Base-by-base conservation (phyloP, 352 stramenopile species). In the Phytophthora pinifolia region DNA sequence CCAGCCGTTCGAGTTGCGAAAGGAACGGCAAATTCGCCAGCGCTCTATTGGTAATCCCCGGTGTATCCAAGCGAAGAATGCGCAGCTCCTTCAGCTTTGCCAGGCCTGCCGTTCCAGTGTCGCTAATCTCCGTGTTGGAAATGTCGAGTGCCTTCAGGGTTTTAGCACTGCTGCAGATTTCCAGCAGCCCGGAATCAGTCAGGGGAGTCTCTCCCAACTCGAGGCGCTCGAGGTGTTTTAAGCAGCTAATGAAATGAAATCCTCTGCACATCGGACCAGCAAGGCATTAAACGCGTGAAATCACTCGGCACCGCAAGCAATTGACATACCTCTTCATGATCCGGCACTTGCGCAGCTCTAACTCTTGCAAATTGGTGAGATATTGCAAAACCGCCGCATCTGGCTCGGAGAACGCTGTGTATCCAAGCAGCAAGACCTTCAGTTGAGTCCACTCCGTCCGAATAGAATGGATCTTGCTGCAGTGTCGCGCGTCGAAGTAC, bases 401-500 rank as follows among this genome's bases (percentile, higher is more conserved):
- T 13, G 78, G 46, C 55, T 93, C 83, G 0, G 65, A 62, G 60
- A 93, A 93, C 1, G 70, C 62, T 3, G 74, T 88, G 43, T 78
- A 70, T 18, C 70, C 68, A 8, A 93, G 65, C 34, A 89, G 50
- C 8, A 93, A 44, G 12, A 88, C 73, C 13, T 67, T 46, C 14
- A 93, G 59, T 22, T 80, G 38, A 0, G 42, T 67, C 83, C 83
- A 93, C 38, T 86, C 70, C 0, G 45, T 62, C 15, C 67, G 68
- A 15, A 91, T 50, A 2, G 69, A 73, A 27, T 71, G 74, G 15
- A 93, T 57, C 29, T 72, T 67, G 50, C 74, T 65, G 36, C 83
- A 93, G 44, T 89, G 76, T 9, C 83, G 73, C 3, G 73, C 79
- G 39, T 93, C 80, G 35, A 93, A 89, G 47, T 88, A 79, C 33